Evolutionary conservation across 371 early-diverging fungal species (phyloP).

Genomic region (Capniomyces stellatus): DNA sequence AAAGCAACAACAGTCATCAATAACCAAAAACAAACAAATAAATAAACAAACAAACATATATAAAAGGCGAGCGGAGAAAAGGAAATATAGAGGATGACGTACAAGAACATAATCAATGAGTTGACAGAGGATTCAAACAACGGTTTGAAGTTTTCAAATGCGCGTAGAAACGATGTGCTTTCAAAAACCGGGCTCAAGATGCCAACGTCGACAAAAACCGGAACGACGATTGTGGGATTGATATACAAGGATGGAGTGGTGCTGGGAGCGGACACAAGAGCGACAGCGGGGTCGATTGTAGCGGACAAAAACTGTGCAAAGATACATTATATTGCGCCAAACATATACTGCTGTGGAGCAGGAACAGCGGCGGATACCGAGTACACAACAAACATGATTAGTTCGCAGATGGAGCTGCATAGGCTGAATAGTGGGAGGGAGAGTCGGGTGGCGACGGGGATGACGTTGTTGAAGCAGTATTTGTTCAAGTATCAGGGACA

Average conservation of each 20-base stretch:
- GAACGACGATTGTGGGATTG: conserved; percentile 95
- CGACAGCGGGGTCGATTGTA: conserved; percentile 96
- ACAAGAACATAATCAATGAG: too few species aligned
- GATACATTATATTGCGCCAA: conserved; percentile 96
- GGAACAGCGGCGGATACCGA: conserved; percentile 99
- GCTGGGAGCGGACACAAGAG: conserved; percentile 98
- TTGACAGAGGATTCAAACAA: background rate
- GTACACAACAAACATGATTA: conserved; percentile 84
- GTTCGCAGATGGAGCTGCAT: conserved; percentile 87
- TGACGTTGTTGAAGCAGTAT: conserved; percentile 94
- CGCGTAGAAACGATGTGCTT: conserved; percentile 51
- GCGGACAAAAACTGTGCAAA: conserved; percentile 99
- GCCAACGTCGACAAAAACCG: conserved; percentile 90
- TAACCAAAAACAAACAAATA: too few species aligned
- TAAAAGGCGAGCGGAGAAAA: too few species aligned
- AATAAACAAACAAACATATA: too few species aligned
- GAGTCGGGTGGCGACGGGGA: conserved; percentile 80
- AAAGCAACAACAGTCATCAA: too few species aligned
- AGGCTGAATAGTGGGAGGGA: conserved; percentile 72
- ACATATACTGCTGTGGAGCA: conserved; percentile 99
- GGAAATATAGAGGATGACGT: too few species aligned
- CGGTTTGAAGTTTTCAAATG: conserved; percentile 25
- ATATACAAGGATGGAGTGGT: conserved; percentile 93
- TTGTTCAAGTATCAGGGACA: conserved; percentile 96
- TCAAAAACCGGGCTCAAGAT: conserved; percentile 55